Evolutionary conservation across 2,329 filamentous ascomycete species (phyloP).

Genomic region (Nothophaeocryptopus gaeumannii): DNA sequence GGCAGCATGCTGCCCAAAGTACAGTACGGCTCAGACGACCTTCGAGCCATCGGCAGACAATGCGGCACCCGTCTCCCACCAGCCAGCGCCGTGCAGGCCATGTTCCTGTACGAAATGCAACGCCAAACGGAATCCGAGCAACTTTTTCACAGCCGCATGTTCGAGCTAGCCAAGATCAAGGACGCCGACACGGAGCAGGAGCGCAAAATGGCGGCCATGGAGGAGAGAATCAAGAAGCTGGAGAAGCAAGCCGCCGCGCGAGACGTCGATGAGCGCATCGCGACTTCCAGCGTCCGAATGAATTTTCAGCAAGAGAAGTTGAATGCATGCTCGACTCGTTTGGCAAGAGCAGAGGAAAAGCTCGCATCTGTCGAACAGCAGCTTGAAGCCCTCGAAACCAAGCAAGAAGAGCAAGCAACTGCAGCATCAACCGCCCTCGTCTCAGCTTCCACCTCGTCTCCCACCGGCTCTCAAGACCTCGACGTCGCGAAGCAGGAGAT

Average conservation of each 20-base stretch:
- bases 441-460: background rate
- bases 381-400: slow-evolving; percentile 5
- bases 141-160: slow-evolving; percentile 29
- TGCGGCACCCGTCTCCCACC: slow-evolving; percentile 26
- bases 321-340: slow-evolving; percentile 1
- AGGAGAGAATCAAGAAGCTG: slow-evolving; percentile 14
- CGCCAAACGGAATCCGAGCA: slow-evolving; percentile 27
- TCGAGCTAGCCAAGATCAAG: slow-evolving; percentile 19
- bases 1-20: background rate
- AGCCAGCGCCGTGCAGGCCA: slow-evolving; percentile 25
- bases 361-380: background rate
- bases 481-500: slow-evolving; percentile 19
- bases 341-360: slow-evolving; percentile 8
- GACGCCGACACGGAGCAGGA: slow-evolving; percentile 9
- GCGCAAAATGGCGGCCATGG: slow-evolving; percentile 12
- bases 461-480: background rate
- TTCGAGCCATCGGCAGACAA: slow-evolving; percentile 17
- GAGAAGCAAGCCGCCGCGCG: slow-evolving; percentile 17
- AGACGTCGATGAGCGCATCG: slow-evolving; percentile 19
- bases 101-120: slow-evolving; percentile 32
- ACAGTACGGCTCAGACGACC: slow-evolving; percentile 2
- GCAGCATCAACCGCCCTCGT: background rate
- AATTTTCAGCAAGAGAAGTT: slow-evolving; percentile 13
- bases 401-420: slow-evolving; percentile 4
- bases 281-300: slow-evolving; percentile 14